These are phyloP conservation scores for Rhododendron henanense DNA, from an alignment of 148 eudicot genomes.

Conservation along the genomic window DNA sequence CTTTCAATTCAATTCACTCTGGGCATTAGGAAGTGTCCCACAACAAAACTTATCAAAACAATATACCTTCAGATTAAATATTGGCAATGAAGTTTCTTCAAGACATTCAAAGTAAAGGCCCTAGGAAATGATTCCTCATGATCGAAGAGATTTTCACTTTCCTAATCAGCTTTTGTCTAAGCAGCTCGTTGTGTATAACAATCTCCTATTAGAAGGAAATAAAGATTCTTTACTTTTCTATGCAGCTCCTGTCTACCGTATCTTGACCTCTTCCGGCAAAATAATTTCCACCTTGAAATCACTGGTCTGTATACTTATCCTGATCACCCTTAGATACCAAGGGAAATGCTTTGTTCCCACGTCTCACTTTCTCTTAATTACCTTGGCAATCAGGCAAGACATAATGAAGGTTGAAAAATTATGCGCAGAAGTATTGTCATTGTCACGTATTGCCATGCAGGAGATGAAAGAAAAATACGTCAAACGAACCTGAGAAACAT, in stretches of 20 bases:
- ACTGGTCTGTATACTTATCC: not conserved
- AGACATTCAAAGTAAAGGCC: not conserved
- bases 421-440: not conserved
- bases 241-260: not conserved
- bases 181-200: too few relatives aligned
- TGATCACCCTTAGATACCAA: not conserved
- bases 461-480: not conserved
- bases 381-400: not conserved
- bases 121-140: not conserved
- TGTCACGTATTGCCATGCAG: not conserved
- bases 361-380: not conserved
- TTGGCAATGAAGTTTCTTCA: not conserved
- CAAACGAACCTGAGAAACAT: not conserved
- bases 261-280: not conserved
- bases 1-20: not conserved
- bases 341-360: not conserved
- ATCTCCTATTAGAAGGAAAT: not conserved
- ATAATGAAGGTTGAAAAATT: not conserved
- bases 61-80: not conserved
- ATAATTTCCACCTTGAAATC: not conserved
- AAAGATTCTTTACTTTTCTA: not conserved
- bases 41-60: not conserved
- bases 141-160: not conserved
- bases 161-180: not conserved
- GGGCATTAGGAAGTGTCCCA: not conserved